These are phyloP conservation scores for Amanita pseudoporphyria DNA, from an alignment of 768 basidiomycete species.

Conservation along the genomic window DNA sequence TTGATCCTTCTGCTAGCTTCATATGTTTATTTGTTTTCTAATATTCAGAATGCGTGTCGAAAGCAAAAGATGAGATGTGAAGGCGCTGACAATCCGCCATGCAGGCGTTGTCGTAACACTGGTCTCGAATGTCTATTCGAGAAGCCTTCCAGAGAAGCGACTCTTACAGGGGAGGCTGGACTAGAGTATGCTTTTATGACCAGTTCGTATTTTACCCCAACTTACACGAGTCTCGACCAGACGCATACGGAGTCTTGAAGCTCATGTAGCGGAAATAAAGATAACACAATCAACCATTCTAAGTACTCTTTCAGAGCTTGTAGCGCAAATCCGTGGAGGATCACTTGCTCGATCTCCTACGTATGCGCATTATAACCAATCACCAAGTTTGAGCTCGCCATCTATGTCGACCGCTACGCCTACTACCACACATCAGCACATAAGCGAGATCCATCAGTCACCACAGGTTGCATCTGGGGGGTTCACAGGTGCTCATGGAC, in stretches of 20 bases:
- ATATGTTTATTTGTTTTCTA: constrained; percentile 11
- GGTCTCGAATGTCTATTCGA: constrained; percentile 92
- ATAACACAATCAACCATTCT: constrained; percentile 68
- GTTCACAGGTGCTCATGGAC: constrained; percentile 22
- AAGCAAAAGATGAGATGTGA: constrained; percentile 98
- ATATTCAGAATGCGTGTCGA: constrained; percentile 77
- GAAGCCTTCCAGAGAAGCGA: constrained; percentile 83
- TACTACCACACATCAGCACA: constrained; percentile 31
- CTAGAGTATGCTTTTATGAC: constrained; percentile 52
- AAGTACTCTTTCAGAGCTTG: constrained; percentile 71
- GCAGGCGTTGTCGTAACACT: constrained; percentile 83
- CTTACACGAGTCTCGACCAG: constrained; percentile 32
- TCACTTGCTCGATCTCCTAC: constrained; percentile 53
- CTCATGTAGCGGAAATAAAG: constrained; percentile 78
- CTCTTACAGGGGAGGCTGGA: constrained; percentile 81
- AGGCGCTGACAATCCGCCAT: constrained; percentile 95
- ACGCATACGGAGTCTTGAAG: constrained; percentile 83
- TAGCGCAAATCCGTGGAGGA: constrained; percentile 58
- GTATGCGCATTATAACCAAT: constrained; percentile 49
- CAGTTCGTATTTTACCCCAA: constrained; percentile 9
- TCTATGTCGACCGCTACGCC: constrained; percentile 44
- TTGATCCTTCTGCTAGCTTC: constrained; percentile 9
- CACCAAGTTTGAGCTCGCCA: constrained; percentile 58
- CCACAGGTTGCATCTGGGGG: constrained; percentile 22
- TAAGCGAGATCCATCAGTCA: constrained; percentile 30